phyloP scores from a whole-genome alignment of 352 stramenopile species.

The Pythium guiyangense region DNA sequence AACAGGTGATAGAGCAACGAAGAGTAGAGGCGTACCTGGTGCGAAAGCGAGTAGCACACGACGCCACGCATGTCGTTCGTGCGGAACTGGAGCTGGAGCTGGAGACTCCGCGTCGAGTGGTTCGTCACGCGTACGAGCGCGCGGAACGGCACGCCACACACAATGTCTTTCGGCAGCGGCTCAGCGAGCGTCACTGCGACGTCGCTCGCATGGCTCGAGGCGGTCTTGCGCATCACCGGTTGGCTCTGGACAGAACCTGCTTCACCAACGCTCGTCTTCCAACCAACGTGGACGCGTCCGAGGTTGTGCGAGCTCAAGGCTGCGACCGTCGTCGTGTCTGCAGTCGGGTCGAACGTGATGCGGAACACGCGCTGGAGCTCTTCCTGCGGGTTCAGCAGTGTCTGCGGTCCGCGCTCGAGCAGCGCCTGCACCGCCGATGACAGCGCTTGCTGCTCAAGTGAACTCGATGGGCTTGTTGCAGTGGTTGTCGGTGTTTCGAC shows the following conservation, averaged over 20 bases:
- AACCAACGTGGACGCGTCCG: constrained; percentile 72
- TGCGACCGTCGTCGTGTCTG: constrained; percentile 25
- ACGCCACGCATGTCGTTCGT: constrained; percentile 67
- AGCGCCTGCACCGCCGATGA: constrained; percentile 11
- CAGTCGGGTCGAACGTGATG: constrained; percentile 33
- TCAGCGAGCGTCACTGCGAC: constrained; percentile 35
- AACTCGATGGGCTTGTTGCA: neutral
- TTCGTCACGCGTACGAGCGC: constrained; percentile 55
- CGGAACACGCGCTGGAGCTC: constrained; percentile 77
- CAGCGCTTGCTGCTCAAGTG: constrained; percentile 3
- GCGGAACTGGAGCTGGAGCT: constrained; percentile 77
- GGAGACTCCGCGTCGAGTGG: constrained; percentile 46
- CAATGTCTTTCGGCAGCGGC: constrained; percentile 42
- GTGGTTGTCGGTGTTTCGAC: constrained; percentile 26
- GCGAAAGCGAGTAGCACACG: constrained; percentile 62
- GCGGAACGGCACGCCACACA: constrained; percentile 49
- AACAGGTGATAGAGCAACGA: neutral
- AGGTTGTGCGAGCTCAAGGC: constrained; percentile 57
- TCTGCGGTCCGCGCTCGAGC: constrained; percentile 36
- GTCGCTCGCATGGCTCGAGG: constrained; percentile 20
- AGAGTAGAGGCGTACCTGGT: constrained; percentile 61
- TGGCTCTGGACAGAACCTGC: constrained; percentile 78
- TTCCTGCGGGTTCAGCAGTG: constrained; percentile 72
- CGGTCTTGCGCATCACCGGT: constrained; percentile 61
- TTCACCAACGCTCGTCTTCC: constrained; percentile 80